Evolutionary conservation across 345 rosid species (phyloP).

Genomic region (Erodium maritimum): DNA sequence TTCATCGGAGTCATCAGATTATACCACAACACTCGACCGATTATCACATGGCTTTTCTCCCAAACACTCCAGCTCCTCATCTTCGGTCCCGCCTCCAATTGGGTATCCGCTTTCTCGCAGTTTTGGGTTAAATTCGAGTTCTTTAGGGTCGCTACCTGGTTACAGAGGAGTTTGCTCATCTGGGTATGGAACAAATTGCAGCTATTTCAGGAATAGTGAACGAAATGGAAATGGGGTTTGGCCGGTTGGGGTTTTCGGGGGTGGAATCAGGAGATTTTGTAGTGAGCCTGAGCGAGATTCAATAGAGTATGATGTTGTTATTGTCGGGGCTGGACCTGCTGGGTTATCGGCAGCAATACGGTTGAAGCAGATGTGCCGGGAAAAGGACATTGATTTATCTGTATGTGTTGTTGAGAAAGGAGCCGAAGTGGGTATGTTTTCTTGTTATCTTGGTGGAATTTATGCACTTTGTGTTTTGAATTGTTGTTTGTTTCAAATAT

Average conservation of each 20-base stretch:
- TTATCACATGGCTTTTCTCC: too few species aligned
- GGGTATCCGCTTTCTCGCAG: not conserved
- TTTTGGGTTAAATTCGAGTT: not conserved
- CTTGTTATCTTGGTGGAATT: not conserved
- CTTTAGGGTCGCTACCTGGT: not conserved
- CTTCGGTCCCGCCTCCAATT: not conserved
- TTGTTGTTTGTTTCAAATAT: too few species aligned
- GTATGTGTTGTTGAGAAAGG: conserved; percentile 97
- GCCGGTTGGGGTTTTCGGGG: not conserved
- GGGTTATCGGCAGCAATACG: conserved; percentile 86
- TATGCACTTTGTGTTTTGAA: too few species aligned
- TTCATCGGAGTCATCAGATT: not conserved
- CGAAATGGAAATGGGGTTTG: not conserved
- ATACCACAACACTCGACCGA: not conserved
- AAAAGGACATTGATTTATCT: conserved; percentile 64
- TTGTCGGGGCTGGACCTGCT: conserved; percentile 98
- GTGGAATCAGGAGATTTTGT: conserved; percentile 30
- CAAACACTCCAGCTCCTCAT: not conserved
- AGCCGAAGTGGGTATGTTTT: conserved; percentile 64
- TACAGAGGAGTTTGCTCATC: not conserved
- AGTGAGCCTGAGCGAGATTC: conserved; percentile 44
- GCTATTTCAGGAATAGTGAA: not conserved
- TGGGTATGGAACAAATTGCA: not conserved
- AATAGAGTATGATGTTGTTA: conserved; percentile 79
- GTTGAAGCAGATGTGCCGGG: conserved; percentile 67